A percentile compares a stretch with the other conserved stretches of the same genome.
These are phyloP conservation scores for Teunomyces panamensis DNA, from an alignment of 805 yeast species.

Conservation along the genomic window DNA sequence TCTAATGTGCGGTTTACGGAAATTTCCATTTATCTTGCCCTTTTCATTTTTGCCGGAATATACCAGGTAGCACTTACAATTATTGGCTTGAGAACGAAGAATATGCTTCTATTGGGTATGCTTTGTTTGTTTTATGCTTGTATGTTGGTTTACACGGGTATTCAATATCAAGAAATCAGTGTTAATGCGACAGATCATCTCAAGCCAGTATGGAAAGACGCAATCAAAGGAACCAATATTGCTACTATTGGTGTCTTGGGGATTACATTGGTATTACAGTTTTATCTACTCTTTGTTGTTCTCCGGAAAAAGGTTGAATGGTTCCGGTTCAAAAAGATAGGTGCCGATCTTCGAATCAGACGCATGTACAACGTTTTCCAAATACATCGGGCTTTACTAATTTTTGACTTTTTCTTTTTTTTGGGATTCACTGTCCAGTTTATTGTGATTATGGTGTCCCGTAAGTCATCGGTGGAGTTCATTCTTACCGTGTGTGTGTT, in stretches of 20 bases:
- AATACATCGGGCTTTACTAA: slow-evolving; percentile 36
- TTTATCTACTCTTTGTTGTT: slow-evolving; percentile 23
- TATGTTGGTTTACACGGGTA: slow-evolving; percentile 45
- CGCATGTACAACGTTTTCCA: slow-evolving; percentile 37
- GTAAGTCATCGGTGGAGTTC: slow-evolving; percentile 39
- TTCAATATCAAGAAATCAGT: slow-evolving; percentile 42
- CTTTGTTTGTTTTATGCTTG: slow-evolving; percentile 40
- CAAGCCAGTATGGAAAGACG: slow-evolving; percentile 23
- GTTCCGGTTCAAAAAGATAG: slow-evolving; percentile 47
- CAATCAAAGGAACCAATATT: slow-evolving; percentile 38
- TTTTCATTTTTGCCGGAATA: slow-evolving; percentile 46
- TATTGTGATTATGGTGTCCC: slow-evolving; percentile 41
- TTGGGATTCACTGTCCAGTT: slow-evolving; percentile 50
- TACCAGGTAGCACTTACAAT: slow-evolving; percentile 39
- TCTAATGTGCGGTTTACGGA: slow-evolving; percentile 21
- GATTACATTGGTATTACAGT: slow-evolving; percentile 30
- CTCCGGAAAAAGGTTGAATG: slow-evolving; percentile 43
- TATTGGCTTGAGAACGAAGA: slow-evolving; percentile 37
- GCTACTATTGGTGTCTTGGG: slow-evolving; percentile 43
- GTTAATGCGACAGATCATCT: slow-evolving; percentile 16
- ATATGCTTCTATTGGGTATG: slow-evolving; percentile 38
- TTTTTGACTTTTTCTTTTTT: slow-evolving; percentile 47
- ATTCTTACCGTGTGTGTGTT: slow-evolving; percentile 44
- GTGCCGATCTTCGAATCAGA: slow-evolving; percentile 43
- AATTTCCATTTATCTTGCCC: slow-evolving; percentile 41